Conservation (phyloP, 2,329 filamentous ascomycete species). For the Epichloe gansuensis region DNA sequence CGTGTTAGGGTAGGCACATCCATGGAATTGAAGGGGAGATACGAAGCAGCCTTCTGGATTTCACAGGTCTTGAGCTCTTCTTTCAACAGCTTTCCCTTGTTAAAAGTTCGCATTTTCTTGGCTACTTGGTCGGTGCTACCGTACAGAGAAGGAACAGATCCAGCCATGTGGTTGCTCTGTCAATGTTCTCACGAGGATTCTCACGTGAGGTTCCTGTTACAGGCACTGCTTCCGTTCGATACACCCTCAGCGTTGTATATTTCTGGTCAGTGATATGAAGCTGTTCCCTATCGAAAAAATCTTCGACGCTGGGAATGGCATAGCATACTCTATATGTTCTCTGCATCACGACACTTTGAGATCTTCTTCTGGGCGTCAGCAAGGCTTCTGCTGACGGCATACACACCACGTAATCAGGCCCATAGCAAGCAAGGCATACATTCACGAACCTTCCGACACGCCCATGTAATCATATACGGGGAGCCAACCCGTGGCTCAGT, state of each 20-base stretch:
- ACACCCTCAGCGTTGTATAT: not conserved
- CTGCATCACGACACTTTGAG: not conserved
- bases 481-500: too few relatives aligned
- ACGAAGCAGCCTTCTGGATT: not conserved
- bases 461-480: too few relatives aligned
- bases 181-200: not conserved
- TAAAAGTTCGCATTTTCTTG: not conserved
- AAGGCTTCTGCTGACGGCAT: not conserved
- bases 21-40: not conserved
- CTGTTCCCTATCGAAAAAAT: not conserved
- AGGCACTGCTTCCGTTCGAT: not conserved
- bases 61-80: not conserved
- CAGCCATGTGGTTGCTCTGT: not conserved
- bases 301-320: not conserved
- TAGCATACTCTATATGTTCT: not conserved
- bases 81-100: not conserved
- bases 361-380: not conserved
- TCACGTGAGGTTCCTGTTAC: not conserved
- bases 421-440: too few relatives aligned
- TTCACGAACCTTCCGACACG: too few relatives aligned
- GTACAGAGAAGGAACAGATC: not conserved
- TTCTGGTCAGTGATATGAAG: not conserved
- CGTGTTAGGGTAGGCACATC: not conserved
- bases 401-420: too few relatives aligned
- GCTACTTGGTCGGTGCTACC: not conserved